Conservation (phyloP, 257 asterid species). For the Nicotiana sylvestris region DNA sequence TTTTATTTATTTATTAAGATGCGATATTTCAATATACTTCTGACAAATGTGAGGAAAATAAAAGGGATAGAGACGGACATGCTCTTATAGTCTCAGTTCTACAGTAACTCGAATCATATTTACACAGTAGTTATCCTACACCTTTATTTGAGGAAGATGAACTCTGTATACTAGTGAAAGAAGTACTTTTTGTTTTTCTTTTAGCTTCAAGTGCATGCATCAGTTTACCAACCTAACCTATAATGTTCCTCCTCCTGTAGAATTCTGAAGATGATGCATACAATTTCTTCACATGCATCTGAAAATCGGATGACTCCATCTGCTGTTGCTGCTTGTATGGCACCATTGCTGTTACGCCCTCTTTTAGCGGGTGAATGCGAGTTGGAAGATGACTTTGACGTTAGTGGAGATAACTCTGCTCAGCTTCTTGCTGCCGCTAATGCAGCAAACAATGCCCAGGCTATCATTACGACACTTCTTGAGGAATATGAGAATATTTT, state of each 20-base stretch:
- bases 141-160: background rate
- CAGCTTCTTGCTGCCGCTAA: constrained; percentile 92
- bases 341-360: constrained; percentile 93
- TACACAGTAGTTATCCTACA: background rate
- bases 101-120: background rate
- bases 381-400: constrained; percentile 70
- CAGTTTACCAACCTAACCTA: constrained; percentile 8
- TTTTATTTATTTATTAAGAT: background rate
- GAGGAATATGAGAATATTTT: constrained; percentile 82
- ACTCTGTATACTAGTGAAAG: background rate
- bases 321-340: constrained; percentile 98
- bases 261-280: constrained; percentile 83
- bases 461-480: constrained; percentile 66
- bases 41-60: background rate
- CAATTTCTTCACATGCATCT: constrained; percentile 62
- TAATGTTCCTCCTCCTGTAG: constrained; percentile 32
- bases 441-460: constrained; percentile 92
- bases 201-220: background rate
- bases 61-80: background rate
- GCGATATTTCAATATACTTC: background rate
- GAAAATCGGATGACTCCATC: constrained; percentile 85
- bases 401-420: constrained; percentile 77
- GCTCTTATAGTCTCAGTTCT: background rate
- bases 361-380: constrained; percentile 94
- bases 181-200: background rate